Evolutionary conservation across 148 eudicot genomes (phyloP).

Genomic region (Fallopia convolvulus): DNA sequence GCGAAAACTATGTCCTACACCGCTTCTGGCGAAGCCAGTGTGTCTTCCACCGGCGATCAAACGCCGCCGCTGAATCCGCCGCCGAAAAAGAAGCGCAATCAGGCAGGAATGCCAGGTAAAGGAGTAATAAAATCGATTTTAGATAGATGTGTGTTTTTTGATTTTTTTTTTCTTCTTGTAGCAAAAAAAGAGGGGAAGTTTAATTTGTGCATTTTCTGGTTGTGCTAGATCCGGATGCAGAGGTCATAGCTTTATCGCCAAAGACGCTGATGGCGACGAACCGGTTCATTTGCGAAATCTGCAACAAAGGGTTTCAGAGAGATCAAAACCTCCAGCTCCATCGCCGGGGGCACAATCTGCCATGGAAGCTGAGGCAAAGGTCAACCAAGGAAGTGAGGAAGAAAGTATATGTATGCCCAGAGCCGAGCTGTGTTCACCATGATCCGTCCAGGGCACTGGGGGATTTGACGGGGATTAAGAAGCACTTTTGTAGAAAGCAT

Average conservation of each 20-base stretch:
- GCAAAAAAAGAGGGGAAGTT: not conserved
- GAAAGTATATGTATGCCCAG: slow-evolving; percentile 77
- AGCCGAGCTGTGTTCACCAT: slow-evolving; percentile 68
- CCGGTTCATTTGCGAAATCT: slow-evolving; percentile 75
- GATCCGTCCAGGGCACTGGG: slow-evolving; percentile 76
- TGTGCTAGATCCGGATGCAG: slow-evolving; percentile 72
- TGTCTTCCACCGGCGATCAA: slow-evolving; percentile 55
- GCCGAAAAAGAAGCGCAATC: slow-evolving; percentile 60
- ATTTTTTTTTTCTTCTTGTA: not conserved
- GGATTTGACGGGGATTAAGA: slow-evolving; percentile 82
- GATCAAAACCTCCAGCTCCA: slow-evolving; percentile 87
- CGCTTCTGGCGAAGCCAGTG: slow-evolving; percentile 60
- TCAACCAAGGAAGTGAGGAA: slow-evolving; percentile 60
- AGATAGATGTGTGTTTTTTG: not conserved
- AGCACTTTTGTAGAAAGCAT: slow-evolving; percentile 75
- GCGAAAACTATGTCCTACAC: slow-evolving; percentile 41
- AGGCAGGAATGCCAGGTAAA: slow-evolving; percentile 94
- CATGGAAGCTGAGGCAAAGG: slow-evolving; percentile 86
- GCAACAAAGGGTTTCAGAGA: slow-evolving; percentile 81
- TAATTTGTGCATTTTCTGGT: not conserved
- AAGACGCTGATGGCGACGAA: slow-evolving; percentile 71
- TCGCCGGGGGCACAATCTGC: slow-evolving; percentile 79
- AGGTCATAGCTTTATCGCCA: slow-evolving; percentile 81
- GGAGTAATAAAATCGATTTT: not conserved
- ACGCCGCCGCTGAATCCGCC: slow-evolving; percentile 28